Base-by-base conservation (phyloP, 805 yeast genomes). In the Hanseniaspora hatyaiensis region DNA sequence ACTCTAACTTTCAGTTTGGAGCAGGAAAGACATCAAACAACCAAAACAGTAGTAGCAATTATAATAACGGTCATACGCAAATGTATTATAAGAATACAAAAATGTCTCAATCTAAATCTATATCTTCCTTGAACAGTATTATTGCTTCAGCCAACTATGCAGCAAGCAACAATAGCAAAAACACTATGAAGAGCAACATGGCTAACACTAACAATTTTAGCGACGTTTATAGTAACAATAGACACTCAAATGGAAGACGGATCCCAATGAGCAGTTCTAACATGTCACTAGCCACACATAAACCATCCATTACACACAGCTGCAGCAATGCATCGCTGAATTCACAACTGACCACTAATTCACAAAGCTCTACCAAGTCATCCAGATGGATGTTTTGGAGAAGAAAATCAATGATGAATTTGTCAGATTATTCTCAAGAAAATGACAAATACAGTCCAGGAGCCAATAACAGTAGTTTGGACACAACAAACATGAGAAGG, bases 371-470 rank as follows among this genome's bases (percentile, higher is more conserved):
- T 13, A 49, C 36, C 15, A 44, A 31, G 11, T 32, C 48, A 3
- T 46, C 50, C 6, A 46, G 26, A 28, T 63, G 67, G 67, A 63
- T 59, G 47, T 63, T 63, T 45, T 63, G 67, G 67, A 61, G 59
- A 40, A 57, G 54, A 42, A 53, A 51, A 34, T 49, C 51, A 12
- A 43, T 43, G 39, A 32, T 37, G 32, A 38, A 28, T 28, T 29
- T 49, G 23, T 42, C 46, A 15, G 51, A 49, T 2, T 24, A 29
- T 13, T 33, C 40, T 3, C 18, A 13, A 4, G 36, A 41, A 4
- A 29, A 23, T 26, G 40, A 40, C 12, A 20, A 40, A 30, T 37
- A 24, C n/a, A n/a, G n/a, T n/a, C n/a, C n/a, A n/a, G n/a, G n/a
- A n/a, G n/a, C n/a, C n/a, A n/a, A n/a, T n/a, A n/a, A n/a, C n/a